Evolutionary conservation across 495 filamentous ascomycete species (phyloP), one percentile per base, ranked within the genome.

Genomic region (Collariella sp.): DNA sequence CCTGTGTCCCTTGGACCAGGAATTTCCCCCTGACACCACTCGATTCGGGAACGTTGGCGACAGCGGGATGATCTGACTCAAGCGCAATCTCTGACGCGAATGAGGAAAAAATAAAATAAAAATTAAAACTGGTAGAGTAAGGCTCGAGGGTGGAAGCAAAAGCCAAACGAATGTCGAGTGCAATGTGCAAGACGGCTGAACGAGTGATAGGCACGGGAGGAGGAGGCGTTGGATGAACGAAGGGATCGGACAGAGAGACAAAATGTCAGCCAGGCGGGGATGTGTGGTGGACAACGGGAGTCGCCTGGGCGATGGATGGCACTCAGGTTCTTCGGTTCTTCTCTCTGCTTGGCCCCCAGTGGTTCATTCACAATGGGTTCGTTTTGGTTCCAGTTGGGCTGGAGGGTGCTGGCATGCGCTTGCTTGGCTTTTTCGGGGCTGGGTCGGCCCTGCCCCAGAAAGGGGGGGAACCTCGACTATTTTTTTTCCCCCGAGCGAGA

Each of bases 151-250:
- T 7, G 50, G n/a, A 19, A 46, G 51, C 7, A 45, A 53, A 47
- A 61, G 45, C 57, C 54, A 56, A 66, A 64, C 64, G 66, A 68
- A 61, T 51, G 66, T 62, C 56, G 15, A 12, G 19, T 42, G 38
- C 24, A 41, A 67, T 63, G 58, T 57, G 57, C 56, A 57, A 66
- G 52, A 58, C 48, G 50, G 51, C 52, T 46, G 59, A 69, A 67
- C 66, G 66, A 69, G 58, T 46, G 66, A 66, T 53, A 34, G n/a
- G n/a, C n/a, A n/a, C n/a, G n/a, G n/a, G n/a, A n/a, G n/a, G n/a
- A n/a, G n/a, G n/a, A n/a, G n/a, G n/a, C n/a, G n/a, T n/a, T n/a
- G n/a, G n/a, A n/a, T n/a, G 47, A 54, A 55, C 49, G 26, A 59
- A 46, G 46, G 45, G 36, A 54, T 33, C 29, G 26, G 19, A n/a